phyloP scores from a whole-genome alignment of 2,329 filamentous ascomycete genomes.

The Waltergamsia citrina region DNA sequence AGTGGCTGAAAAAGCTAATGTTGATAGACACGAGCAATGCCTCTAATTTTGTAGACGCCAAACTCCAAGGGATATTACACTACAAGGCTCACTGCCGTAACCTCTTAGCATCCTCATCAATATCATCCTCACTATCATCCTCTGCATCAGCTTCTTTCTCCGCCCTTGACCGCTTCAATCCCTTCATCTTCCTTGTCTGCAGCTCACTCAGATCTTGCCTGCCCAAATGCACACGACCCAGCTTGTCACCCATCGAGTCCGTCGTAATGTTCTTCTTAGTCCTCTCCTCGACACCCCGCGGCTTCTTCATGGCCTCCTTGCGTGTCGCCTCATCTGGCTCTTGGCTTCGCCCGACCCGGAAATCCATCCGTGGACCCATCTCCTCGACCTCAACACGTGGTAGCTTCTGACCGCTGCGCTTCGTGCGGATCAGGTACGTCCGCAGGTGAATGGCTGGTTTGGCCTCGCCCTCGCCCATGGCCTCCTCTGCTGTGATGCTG shows the following conservation, averaged over 20 bases:
- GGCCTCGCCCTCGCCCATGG: slow-evolving; percentile 20
- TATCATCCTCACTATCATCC: slow-evolving; percentile 3
- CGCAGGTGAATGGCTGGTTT: slow-evolving; percentile 58
- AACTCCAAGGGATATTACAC: no score
- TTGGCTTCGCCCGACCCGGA: slow-evolving; percentile 70
- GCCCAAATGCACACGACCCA: slow-evolving; percentile 84
- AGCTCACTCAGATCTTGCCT: slow-evolving; percentile 80
- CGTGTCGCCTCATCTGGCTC: slow-evolving; percentile 69
- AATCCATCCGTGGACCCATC: slow-evolving; percentile 90
- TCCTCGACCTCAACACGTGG: slow-evolving; percentile 91
- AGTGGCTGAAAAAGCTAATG: no score
- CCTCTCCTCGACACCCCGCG: slow-evolving; percentile 63
- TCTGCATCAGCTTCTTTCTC: slow-evolving; percentile 31
- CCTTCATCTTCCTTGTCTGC: slow-evolving; percentile 99
- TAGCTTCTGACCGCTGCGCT: slow-evolving; percentile 76
- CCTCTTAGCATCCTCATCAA: slow-evolving; percentile 26
- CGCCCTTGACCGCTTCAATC: slow-evolving; percentile 72
- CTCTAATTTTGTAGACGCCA: no score
- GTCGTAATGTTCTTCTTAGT: slow-evolving; percentile 96
- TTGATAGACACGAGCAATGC: no score
- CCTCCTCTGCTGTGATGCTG: slow-evolving; percentile 66
- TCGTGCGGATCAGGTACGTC: slow-evolving; percentile 78
- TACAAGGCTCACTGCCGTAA: slow-evolving; percentile 18
- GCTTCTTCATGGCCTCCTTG: slow-evolving; percentile 87
- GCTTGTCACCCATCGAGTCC: slow-evolving; percentile 90